Evolutionary conservation across 352 stramenopile species (phyloP).

Genomic region (Phytophthora litchii): DNA sequence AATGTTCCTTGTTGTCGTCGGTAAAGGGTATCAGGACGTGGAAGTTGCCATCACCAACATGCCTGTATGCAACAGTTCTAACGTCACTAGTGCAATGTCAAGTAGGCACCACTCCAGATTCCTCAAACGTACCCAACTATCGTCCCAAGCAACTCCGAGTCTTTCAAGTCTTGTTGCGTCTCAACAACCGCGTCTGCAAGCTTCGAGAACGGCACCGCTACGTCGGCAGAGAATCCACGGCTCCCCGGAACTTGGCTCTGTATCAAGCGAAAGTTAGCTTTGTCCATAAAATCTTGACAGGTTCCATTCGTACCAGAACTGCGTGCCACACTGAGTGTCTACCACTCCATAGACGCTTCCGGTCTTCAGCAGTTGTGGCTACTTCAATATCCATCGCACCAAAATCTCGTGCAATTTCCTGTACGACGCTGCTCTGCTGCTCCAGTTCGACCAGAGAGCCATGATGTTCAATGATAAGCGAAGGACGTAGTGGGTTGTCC

Average conservation of each 20-base stretch:
- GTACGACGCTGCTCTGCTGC: conserved; percentile 82
- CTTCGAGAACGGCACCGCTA: conserved; percentile 94
- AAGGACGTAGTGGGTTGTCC: conserved; percentile 75
- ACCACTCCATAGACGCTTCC: conserved; percentile 77
- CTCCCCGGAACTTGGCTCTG: conserved; percentile 73
- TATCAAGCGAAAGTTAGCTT: not conserved
- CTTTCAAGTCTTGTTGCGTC: conserved; percentile 90
- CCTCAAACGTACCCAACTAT: conserved; percentile 86
- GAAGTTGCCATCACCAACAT: conserved; percentile 97
- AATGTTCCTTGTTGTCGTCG: conserved; percentile 81
- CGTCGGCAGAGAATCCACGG: conserved; percentile 91
- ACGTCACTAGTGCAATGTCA: not conserved
- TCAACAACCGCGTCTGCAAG: conserved; percentile 92
- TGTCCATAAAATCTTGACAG: not conserved
- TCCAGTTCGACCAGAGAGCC: conserved; percentile 70
- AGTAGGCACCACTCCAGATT: not conserved
- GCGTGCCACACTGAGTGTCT: conserved; percentile 84
- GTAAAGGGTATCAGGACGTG: conserved; percentile 95
- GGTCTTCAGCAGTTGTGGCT: conserved; percentile 61
- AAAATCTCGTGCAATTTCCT: conserved; percentile 84
- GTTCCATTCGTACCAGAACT: conserved; percentile 47
- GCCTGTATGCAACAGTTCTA: conserved; percentile 30
- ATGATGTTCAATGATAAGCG: conserved; percentile 95
- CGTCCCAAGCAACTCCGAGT: conserved; percentile 83
- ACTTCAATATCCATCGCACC: conserved; percentile 76